Base-by-base conservation (phyloP, 495 filamentous ascomycete genomes). In the Lasiosphaeris hirsuta region DNA sequence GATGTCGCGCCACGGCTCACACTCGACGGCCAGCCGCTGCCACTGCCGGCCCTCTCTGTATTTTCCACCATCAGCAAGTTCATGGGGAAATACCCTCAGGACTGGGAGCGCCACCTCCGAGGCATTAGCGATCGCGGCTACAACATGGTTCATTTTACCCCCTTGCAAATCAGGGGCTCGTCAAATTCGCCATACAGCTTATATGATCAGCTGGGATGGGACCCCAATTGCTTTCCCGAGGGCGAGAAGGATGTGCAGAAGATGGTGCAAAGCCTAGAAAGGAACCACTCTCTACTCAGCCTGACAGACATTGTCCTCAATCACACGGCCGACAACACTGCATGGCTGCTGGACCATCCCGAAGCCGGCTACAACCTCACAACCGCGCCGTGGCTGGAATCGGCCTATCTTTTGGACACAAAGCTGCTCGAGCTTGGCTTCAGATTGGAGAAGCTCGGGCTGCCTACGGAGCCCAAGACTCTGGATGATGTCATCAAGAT, bases 121-220 rank as follows among this genome's bases (percentile, higher is more conserved):
- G 94, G 94, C 40, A 94, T 97, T 61, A 84, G 87, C 57, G 84
- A 88, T 48, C 81, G 94, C 37, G 90, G 91, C 7, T 99, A 99
- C 75, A 99, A 99, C 71, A 96, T 97, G 90, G 84, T 99, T 52
- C 95, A 99, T 71, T 99, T 97, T 67, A 96, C 95, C 4, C 95
- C 95, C 7, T 76, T 97, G 63, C 94, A 92, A 80, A 78, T 88
- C 52, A 84, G 95, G 44, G 95, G 95, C 23, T 80, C 76, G 11
- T 97, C 93, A 11, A 96, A 97, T 68, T 97, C 95, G 10, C 95
- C 95, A 0, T 99, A 97, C 78, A 97, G 93, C 70, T 84, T 99
- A 54, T 95, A 88, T 66, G 89, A 99, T 65, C 95, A 97, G 73
- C 77, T 92, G 35, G 74, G 80, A 33, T 99, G 96, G 76, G 95